These are phyloP conservation scores for Vigna radiata DNA, from an alignment of 306 rosid genomes.

Conservation along the genomic window DNA sequence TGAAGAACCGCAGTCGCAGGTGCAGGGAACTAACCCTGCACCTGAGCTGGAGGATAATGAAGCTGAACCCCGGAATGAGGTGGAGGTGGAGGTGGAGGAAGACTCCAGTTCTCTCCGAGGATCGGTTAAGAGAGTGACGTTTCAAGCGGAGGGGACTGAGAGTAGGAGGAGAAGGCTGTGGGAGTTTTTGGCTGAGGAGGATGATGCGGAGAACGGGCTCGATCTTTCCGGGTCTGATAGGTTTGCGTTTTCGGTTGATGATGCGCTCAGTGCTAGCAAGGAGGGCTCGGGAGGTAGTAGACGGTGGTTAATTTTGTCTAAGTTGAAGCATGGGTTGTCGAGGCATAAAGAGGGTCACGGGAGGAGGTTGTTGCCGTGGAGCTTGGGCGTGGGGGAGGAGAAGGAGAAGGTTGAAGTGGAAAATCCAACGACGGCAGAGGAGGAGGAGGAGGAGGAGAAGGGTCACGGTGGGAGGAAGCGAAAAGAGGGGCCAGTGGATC, in stretches of 20 bases:
- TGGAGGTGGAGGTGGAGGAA: conserved; percentile 34
- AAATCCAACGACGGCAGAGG: conserved; percentile 42
- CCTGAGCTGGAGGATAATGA: neutral
- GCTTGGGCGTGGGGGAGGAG: conserved; percentile 59
- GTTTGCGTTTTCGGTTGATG: conserved; percentile 87
- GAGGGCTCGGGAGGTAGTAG: conserved; percentile 71
- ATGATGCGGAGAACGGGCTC: conserved; percentile 73
- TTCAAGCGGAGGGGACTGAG: conserved; percentile 58
- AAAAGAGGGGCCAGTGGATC: conserved; percentile 85
- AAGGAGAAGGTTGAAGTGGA: conserved; percentile 65
- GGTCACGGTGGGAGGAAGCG: conserved; percentile 56
- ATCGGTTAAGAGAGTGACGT: conserved; percentile 63
- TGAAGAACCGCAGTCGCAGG: conserved; percentile 47
- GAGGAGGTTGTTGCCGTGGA: conserved; percentile 68
- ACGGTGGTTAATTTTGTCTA: conserved; percentile 73
- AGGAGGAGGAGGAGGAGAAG: conserved; percentile 48
- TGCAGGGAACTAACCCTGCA: conserved; percentile 40
- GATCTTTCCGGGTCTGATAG: conserved; percentile 92
- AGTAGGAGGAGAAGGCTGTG: conserved; percentile 70
- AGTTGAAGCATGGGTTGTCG: conserved; percentile 78
- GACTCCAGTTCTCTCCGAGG: conserved; percentile 36
- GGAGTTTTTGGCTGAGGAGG: conserved; percentile 79
- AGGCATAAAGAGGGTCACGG: conserved; percentile 77
- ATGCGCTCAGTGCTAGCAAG: conserved; percentile 79
- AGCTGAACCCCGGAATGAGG: neutral